Evolutionary conservation across 345 rosid genomes (phyloP), one percentile per base, ranked within the genome.

Genomic region (Balakata baccata): DNA sequence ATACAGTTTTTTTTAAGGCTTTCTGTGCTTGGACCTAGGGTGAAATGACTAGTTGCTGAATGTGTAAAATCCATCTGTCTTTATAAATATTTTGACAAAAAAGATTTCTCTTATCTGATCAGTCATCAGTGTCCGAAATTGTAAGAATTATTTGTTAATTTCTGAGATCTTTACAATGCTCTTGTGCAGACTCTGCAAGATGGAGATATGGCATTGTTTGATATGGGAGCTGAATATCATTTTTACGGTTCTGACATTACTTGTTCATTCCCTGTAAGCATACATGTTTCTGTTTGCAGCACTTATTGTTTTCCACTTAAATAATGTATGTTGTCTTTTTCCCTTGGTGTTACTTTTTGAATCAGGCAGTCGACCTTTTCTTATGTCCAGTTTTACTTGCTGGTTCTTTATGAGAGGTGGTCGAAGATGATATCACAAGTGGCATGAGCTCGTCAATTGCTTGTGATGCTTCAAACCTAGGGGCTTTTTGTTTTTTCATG

Each of bases 241-340:
- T 94, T 94, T 84, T 94, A 89, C 79, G 98, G 92, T 6, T 94
- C 98, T 82, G 98, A 92, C 79, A 94, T 92, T 81, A 92, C 98
- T 16, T 94, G 98, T 81, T 87, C 98, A 78, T 94, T 87, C 76
- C 98, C 98, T 41, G 98, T 94, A 76, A 86, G 96, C 78, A 77
- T 52, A 25, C 51, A 43, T 66, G 22, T 70, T 66, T 66, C 45
- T 25, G 37, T 22, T 57, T 53, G 37, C 45, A 23, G 43, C 17
- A 25, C 25, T 54, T 68, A n/a, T 29, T 68, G 22, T 68, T 68
- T 66, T 39, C 59, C 43, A 50, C 22, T 29, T 50, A 2, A 18
- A 68, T 68, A 43, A 37, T 51, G 11, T n/a, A n/a, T 3, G 7
- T 34, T 22, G 53, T 45, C 60, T 52, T 5, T 68, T 34, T 4